A percentile compares a stretch with the other conserved stretches of the same genome.
phyloP scores from a whole-genome alignment of 305 asterid species.

The Caryopteris hybrid region DNA sequence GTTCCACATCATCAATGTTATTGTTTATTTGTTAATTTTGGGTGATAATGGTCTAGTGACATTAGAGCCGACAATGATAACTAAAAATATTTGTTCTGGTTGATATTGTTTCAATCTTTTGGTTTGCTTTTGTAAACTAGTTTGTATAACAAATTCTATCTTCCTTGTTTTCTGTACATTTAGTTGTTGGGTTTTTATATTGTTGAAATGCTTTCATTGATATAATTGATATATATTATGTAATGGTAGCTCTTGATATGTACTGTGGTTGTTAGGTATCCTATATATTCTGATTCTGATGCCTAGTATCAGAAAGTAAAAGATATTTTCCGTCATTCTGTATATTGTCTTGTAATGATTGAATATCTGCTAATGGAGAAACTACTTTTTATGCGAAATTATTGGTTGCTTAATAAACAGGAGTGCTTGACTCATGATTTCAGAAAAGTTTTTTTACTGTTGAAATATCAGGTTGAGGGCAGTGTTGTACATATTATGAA shows the following conservation, averaged over 20 bases:
- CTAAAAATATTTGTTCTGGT: not conserved
- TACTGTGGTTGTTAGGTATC: not conserved
- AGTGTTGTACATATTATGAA: slow-evolving; percentile 98
- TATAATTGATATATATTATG: not conserved
- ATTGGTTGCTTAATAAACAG: not conserved
- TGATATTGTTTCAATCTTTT: slow-evolving; percentile 5
- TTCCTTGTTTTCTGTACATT: not conserved
- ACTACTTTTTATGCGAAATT: not conserved
- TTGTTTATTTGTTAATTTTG: not conserved
- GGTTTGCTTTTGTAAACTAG: not conserved
- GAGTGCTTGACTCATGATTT: slow-evolving; percentile 8
- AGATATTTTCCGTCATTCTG: not conserved
- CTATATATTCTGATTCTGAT: slow-evolving; percentile 6
- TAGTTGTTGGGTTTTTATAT: not conserved
- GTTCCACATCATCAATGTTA: not conserved
- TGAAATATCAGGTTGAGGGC: slow-evolving; percentile 73
- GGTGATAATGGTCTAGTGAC: not conserved
- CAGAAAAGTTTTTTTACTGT: slow-evolving; percentile 4
- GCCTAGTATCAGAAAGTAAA: not conserved
- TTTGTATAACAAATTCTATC: not conserved
- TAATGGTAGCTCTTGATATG: not conserved
- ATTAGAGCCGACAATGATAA: not conserved
- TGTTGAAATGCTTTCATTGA: not conserved
- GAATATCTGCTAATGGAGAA: slow-evolving; percentile 15
- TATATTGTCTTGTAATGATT: not conserved